Evolutionary conservation across 192 early-diverging fungal species (phyloP).

Genomic region (Entomortierella chlamydospora): DNA sequence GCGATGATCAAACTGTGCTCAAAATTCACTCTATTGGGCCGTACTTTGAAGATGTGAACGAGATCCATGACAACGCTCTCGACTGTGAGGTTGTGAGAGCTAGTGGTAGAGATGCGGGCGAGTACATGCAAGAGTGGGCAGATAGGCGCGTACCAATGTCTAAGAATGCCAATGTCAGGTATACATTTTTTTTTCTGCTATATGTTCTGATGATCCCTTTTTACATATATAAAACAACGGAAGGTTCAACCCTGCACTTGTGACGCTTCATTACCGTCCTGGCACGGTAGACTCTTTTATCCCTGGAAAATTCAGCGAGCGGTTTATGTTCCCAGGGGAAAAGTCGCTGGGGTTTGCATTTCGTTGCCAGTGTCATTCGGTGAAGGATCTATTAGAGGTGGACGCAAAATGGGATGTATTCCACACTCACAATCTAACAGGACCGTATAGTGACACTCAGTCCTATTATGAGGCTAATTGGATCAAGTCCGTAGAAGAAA

Average conservation of each 20-base stretch:
- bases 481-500: constrained; percentile 9
- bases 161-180: constrained; percentile 38
- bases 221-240: no score
- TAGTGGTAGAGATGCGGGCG: constrained; percentile 13
- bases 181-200: not conserved
- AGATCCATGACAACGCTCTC: constrained; percentile 10
- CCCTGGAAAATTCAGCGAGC: constrained; percentile 25
- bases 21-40: constrained; percentile 22
- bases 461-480: constrained; percentile 31
- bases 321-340: constrained; percentile 15
- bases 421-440: constrained; percentile 11
- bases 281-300: constrained; percentile 17
- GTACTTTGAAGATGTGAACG: constrained; percentile 9
- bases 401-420: constrained; percentile 17
- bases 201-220: not conserved
- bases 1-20: constrained; percentile 25
- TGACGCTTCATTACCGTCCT: constrained; percentile 15
- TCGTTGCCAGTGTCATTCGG: constrained; percentile 7
- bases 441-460: constrained; percentile 2
- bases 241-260: constrained; percentile 41
- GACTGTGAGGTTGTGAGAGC: constrained; percentile 32
- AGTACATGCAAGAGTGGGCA: constrained; percentile 42
- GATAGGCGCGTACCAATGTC: constrained; percentile 23
- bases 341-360: constrained; percentile 2
- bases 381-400: not conserved